These are phyloP conservation scores for Tetradesmus lagerheimii DNA, from an alignment of 139 green algal genomes.

Conservation along the genomic window DNA sequence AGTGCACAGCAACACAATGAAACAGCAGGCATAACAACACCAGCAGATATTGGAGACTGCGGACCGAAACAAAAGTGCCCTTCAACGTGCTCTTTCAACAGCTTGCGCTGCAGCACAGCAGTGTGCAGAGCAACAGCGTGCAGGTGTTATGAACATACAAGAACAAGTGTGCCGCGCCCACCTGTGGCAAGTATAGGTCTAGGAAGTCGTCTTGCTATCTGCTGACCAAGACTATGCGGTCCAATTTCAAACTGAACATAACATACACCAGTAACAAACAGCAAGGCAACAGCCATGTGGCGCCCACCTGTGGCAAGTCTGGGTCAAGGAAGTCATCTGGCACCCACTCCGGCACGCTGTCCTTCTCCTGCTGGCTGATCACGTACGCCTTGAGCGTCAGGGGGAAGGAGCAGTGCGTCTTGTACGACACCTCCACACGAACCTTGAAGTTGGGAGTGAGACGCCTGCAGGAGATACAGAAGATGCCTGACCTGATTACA, in stretches of 20 bases:
- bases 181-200: conserved; percentile 40
- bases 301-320: conserved; percentile 29
- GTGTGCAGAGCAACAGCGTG: too few relatives aligned
- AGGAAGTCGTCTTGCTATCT: conserved; percentile 55
- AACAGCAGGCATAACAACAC: not conserved
- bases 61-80: too few relatives aligned
- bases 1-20: not conserved
- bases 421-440: conserved; percentile 63
- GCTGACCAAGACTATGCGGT: too few relatives aligned
- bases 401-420: conserved; percentile 53
- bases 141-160: too few relatives aligned
- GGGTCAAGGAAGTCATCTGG: conserved; percentile 57
- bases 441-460: conserved; percentile 72
- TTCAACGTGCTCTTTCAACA: too few relatives aligned
- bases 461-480: conserved; percentile 51
- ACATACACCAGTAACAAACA: too few relatives aligned
- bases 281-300: not conserved
- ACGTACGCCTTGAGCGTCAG: conserved; percentile 69
- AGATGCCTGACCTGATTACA: too few relatives aligned
- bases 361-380: conserved; percentile 70
- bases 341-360: conserved; percentile 65
- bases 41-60: not conserved
- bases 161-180: too few relatives aligned
- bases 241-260: too few relatives aligned
- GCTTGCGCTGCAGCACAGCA: too few relatives aligned